Conservation (phyloP, 2,329 filamentous ascomycete genomes). For the Sphaerulina populicola region DNA sequence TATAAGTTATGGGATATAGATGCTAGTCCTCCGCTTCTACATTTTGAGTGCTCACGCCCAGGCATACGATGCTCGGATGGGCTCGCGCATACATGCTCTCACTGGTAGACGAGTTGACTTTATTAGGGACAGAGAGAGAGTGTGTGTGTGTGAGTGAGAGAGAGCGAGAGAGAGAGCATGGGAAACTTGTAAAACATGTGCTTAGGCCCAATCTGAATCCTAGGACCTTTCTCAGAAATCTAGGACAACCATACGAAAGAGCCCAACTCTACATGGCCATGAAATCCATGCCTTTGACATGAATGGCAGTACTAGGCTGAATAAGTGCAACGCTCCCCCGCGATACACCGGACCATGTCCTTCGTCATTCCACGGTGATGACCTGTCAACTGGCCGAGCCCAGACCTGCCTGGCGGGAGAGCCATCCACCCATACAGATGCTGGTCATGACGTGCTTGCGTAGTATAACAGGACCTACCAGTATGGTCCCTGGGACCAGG, state of each 20-base stretch:
- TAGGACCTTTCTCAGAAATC: constrained; percentile 4
- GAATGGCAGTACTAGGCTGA: not conserved
- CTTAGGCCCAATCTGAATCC: constrained; percentile 3
- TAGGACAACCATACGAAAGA: constrained; percentile 1
- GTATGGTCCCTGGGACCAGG: not conserved
- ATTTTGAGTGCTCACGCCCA: constrained; percentile 2
- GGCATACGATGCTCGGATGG: constrained; percentile 1
- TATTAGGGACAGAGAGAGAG: constrained; percentile 9
- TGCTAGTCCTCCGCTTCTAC: not conserved
- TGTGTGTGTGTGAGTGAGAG: too few relatives aligned
- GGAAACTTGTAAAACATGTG: constrained; percentile 10
- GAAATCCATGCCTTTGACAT: not conserved
- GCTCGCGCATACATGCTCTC: constrained; percentile 6
- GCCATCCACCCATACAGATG: not conserved
- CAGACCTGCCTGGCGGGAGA: not conserved
- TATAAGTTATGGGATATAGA: not conserved
- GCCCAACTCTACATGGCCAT: constrained; percentile 6
- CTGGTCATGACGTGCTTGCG: constrained; percentile 8
- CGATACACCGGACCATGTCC: constrained; percentile 3
- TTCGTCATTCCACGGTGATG: not conserved
- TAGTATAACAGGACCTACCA: not conserved
- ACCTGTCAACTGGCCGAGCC: not conserved
- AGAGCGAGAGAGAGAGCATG: constrained; percentile 10
- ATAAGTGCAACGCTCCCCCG: constrained; percentile 1
- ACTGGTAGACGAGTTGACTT: not conserved